Evolutionary conservation across 345 rosid species (phyloP).

Genomic region (Syzygium jambos): DNA sequence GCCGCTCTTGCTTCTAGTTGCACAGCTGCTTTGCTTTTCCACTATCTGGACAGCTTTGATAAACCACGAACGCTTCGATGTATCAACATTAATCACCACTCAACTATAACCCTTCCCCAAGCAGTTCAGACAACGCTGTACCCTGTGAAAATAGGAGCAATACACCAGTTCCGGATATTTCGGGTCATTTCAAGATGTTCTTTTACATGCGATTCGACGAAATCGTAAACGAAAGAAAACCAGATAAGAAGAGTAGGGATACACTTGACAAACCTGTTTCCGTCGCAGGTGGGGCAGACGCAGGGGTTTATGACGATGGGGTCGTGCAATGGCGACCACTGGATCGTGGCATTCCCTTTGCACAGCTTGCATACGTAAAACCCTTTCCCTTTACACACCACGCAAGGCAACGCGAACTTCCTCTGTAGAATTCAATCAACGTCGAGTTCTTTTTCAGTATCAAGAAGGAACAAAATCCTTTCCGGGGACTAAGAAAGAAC

Average conservation of each 20-base stretch:
- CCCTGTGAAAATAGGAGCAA: conserved; percentile 26
- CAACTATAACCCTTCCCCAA: conserved; percentile 43
- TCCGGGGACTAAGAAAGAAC: not conserved
- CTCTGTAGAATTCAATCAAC: conserved; percentile 16
- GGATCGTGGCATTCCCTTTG: conserved; percentile 56
- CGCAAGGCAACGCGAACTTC: conserved; percentile 42
- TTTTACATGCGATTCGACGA: not conserved
- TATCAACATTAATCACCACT: not conserved
- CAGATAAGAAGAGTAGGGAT: no score
- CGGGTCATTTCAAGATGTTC: not conserved
- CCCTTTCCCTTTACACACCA: conserved; percentile 67
- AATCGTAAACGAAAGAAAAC: not conserved
- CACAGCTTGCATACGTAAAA: conserved; percentile 80
- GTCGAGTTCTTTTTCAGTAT: not conserved
- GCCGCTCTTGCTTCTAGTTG: not conserved
- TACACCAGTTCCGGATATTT: not conserved
- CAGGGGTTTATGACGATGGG: conserved; percentile 73
- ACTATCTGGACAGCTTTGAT: not conserved
- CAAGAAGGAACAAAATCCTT: not conserved
- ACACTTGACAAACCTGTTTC: conserved; percentile 47
- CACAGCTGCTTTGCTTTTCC: not conserved
- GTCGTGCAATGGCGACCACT: conserved; percentile 79
- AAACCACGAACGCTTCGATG: not conserved
- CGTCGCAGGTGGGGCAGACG: conserved; percentile 93
- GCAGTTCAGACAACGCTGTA: conserved; percentile 78